Evolutionary conservation across 208 protist genomes (phyloP).

Genomic region (Crithidia brevicula): DNA sequence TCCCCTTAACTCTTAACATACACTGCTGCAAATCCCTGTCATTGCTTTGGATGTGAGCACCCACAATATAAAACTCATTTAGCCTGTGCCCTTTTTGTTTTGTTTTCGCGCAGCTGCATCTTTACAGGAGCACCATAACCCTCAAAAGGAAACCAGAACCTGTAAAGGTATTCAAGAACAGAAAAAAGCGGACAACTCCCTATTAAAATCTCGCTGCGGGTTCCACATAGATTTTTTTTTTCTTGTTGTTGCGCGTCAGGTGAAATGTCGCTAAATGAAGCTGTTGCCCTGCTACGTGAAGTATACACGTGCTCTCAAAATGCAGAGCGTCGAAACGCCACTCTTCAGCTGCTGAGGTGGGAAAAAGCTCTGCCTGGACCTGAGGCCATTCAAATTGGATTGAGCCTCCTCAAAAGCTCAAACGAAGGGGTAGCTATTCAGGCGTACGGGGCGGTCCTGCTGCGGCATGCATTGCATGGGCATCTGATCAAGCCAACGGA

Average conservation of each 20-base stretch:
- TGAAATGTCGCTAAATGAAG: constrained; percentile 33
- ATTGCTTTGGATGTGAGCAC: no score
- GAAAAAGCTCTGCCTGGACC: constrained; percentile 52
- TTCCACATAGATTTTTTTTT: not conserved
- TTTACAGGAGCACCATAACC: no score
- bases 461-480: constrained; percentile 53
- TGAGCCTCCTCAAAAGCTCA: constrained; percentile 56
- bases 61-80: no score
- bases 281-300: constrained; percentile 37
- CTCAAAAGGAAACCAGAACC: no score
- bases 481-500: constrained; percentile 25
- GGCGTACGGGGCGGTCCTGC: constrained; percentile 80
- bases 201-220: no score
- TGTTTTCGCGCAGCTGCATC: no score
- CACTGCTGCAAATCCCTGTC: no score
- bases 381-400: constrained; percentile 45
- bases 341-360: constrained; percentile 49
- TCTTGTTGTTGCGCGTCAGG: not conserved
- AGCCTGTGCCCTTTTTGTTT: no score
- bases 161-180: no score
- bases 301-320: constrained; percentile 62
- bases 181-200: no score
- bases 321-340: constrained; percentile 36
- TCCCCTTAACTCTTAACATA: not conserved
- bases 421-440: constrained; percentile 59